Evolutionary conservation across 495 filamentous ascomycete genomes (phyloP), one percentile per base, ranked within the genome.

Genomic region (Alectoria sarmentosa): DNA sequence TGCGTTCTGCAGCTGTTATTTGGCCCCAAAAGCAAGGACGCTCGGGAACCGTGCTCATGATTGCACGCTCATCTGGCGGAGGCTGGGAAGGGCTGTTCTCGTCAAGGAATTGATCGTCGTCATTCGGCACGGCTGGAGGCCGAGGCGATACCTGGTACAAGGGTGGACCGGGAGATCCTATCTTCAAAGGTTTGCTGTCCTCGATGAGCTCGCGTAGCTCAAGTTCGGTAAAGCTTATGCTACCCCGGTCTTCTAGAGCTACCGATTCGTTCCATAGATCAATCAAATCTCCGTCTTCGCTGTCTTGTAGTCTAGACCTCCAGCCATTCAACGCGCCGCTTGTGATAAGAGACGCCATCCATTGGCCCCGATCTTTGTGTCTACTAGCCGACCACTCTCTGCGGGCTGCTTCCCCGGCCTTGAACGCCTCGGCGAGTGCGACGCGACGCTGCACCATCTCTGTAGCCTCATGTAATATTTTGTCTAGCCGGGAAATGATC

Each of bases 151-250:
- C 58, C 39, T 44, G 3, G 58, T 60, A 60, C 17, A 44, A 21
- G 7, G 60, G 41, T 52, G 60, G 42, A n/a, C 42, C 42, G 9
- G 58, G 32, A 55, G 3, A 17, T 30, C 23, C 36, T 7, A 7
- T 0, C 2, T 38, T 23, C 9, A 54, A 55, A 8, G 64, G 42
- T 13, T 39, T 41, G n/a, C 58, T 58, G 13, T 54, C n/a, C 32
- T 65, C 46, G 44, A 65, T 55, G n/a, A 23, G 54, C 26, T 55
- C 17, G 36, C 21, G 6, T 6, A 65, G 57, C 37, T 65, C 42
- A 10, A 3, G 23, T 65, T 59, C 58, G 32, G 13, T 62, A n/a
- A 52, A 38, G 15, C 5, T n/a, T 32, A 61, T 17, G 28, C 34
- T 10, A 34, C 6, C 21, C 5, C 6, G 10, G n/a, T 46, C n/a